These are phyloP conservation scores for Pseudocohnilembus persalinus DNA, from an alignment of 169 alveolate genomes.

Conservation along the genomic window DNA sequence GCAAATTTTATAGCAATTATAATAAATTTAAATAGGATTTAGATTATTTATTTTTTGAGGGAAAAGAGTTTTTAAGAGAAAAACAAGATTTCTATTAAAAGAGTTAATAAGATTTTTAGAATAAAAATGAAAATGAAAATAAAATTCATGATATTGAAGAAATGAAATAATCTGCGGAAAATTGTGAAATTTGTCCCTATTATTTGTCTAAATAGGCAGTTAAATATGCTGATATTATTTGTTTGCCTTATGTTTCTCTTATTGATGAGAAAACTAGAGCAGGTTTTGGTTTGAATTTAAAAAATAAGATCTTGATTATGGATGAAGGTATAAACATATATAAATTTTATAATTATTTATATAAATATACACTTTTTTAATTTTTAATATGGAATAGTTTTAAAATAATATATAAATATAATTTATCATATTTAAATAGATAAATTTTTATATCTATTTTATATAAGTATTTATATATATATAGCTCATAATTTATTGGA, in stretches of 20 bases:
- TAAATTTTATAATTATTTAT: slow-evolving; percentile 46
- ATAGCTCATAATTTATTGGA: slow-evolving; percentile 18
- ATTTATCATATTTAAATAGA: too few species aligned
- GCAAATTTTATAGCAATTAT: background rate
- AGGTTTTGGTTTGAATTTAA: slow-evolving; percentile 40
- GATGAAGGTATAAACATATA: slow-evolving; percentile 82
- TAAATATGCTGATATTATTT: slow-evolving; percentile 51
- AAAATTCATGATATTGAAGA: slow-evolving; percentile 45
- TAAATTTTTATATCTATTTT: too few species aligned
- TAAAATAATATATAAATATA: too few species aligned
- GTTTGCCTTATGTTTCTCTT: slow-evolving; percentile 72
- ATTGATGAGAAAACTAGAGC: slow-evolving; percentile 49
- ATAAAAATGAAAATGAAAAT: too few species aligned
- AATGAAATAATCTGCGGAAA: slow-evolving; percentile 34
- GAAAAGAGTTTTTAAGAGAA: too few species aligned
- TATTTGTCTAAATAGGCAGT: slow-evolving; percentile 50
- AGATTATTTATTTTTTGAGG: too few species aligned
- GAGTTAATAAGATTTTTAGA: too few species aligned
- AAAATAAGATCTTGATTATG: slow-evolving; percentile 59
- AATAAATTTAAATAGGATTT: too few species aligned
- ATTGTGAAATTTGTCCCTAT: slow-evolving; percentile 62
- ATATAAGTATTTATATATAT: background rate
- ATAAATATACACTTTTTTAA: too few species aligned
- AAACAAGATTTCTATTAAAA: background rate
- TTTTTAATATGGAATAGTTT: too few species aligned